A percentile compares a stretch with the other conserved stretches of the same genome.
Evolutionary conservation across 2,329 filamentous ascomycete genomes (phyloP).

Genomic region (Triangularia verruculosa): DNA sequence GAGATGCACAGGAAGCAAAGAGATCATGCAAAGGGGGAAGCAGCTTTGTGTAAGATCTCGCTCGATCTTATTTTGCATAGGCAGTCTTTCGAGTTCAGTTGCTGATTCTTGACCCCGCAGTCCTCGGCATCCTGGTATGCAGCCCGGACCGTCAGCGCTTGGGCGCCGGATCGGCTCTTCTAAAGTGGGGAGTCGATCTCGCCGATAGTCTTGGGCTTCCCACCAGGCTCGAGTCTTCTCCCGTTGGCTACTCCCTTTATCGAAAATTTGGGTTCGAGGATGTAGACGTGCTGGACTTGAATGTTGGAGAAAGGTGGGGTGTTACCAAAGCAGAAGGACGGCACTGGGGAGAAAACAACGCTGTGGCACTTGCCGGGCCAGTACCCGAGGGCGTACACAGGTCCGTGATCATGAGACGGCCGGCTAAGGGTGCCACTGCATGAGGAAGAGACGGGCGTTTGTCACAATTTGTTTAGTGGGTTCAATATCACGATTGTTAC

Average conservation of each 20-base stretch:
- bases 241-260: conserved; percentile 31
- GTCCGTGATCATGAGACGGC: conserved; percentile 30
- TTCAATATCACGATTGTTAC: neutral
- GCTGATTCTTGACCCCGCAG: conserved; percentile 16
- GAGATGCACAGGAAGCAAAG: conserved; percentile 22
- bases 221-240: conserved; percentile 30
- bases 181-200: conserved; percentile 28
- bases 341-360: conserved; percentile 30
- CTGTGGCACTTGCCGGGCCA: conserved; percentile 23
- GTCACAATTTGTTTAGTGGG: neutral
- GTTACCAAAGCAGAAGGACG: conserved; percentile 14
- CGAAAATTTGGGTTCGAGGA: conserved; percentile 29
- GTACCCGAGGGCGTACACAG: conserved; percentile 26
- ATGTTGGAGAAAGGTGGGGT: conserved; percentile 25
- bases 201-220: conserved; percentile 29
- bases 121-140: conserved; percentile 28
- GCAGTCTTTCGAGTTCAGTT: neutral
- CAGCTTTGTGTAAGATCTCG: conserved; percentile 28
- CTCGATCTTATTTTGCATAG: neutral
- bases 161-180: conserved; percentile 31
- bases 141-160: conserved; percentile 25
- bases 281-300: conserved; percentile 28
- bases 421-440: conserved; percentile 9
- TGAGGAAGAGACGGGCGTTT: no score
- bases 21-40: conserved; percentile 27